phyloP scores from a whole-genome alignment of 2,329 filamentous ascomycete genomes.

The Colletotrichum sp. region DNA sequence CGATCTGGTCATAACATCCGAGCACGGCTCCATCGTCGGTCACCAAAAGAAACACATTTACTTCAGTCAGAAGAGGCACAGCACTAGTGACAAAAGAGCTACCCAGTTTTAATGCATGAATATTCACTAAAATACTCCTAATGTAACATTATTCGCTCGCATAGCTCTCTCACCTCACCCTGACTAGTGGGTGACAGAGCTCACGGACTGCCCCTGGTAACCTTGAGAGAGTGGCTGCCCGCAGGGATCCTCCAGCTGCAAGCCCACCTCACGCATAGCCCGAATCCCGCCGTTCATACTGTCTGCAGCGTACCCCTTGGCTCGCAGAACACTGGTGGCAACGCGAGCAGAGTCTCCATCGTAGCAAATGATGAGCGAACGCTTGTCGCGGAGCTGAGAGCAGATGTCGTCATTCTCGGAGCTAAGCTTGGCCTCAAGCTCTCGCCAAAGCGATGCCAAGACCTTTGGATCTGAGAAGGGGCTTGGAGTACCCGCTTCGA shows the following conservation, averaged over 20 bases:
- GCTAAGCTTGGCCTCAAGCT: constrained; percentile 47
- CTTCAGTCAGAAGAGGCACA: neutral
- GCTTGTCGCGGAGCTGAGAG: constrained; percentile 29
- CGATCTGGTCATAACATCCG: neutral
- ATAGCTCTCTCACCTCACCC: neutral
- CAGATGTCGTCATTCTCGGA: constrained; percentile 21
- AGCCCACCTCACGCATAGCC: neutral
- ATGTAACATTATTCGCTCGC: neutral
- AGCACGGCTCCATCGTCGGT: neutral
- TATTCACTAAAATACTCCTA: neutral
- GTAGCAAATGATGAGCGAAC: constrained; percentile 55
- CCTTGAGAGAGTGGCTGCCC: neutral
- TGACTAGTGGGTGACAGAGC: neutral
- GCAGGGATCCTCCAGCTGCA: neutral
- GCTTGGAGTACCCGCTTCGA: constrained; percentile 36
- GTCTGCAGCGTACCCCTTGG: constrained; percentile 51
- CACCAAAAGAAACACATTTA: neutral
- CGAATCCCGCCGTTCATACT: constrained; percentile 47
- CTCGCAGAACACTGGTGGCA: constrained; percentile 57
- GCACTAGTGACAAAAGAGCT: neutral
- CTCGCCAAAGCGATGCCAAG: constrained; percentile 51
- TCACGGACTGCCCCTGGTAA: neutral
- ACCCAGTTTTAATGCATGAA: neutral
- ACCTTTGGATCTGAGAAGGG: constrained; percentile 51
- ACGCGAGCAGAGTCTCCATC: constrained; percentile 59